phyloP scores from a whole-genome alignment of 768 basidiomycete species.

The Sistotremastrum suecicum region DNA sequence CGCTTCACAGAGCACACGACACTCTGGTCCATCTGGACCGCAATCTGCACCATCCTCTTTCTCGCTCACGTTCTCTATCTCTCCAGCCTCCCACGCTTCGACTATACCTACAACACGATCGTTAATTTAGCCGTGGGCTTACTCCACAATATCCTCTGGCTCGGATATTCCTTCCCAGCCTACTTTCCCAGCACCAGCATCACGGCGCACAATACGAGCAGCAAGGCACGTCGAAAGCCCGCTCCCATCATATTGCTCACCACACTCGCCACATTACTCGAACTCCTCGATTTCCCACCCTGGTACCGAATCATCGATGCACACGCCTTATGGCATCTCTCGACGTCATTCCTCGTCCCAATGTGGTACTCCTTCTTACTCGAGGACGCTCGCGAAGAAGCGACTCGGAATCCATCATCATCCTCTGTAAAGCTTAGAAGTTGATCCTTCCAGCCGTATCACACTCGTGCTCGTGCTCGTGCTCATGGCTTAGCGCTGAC shows the following conservation, averaged over 20 bases:
- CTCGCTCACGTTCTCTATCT: constrained; percentile 70
- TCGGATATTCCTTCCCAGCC: constrained; percentile 48
- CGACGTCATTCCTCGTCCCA: constrained; percentile 61
- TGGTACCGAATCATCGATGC: constrained; percentile 68
- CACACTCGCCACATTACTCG: constrained; percentile 61
- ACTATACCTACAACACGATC: constrained; percentile 86
- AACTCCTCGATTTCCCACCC: constrained; percentile 87
- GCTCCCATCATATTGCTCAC: constrained; percentile 54
- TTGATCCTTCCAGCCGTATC: no score
- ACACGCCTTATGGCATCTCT: constrained; percentile 85
- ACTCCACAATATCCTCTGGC: constrained; percentile 72
- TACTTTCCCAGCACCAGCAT: constrained; percentile 43
- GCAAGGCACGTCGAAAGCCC: constrained; percentile 22
- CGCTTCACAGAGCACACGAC: constrained; percentile 13
- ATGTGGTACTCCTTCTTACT: constrained; percentile 83
- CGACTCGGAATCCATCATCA: no score
- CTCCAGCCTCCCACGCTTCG: constrained; percentile 59
- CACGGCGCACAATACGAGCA: neutral
- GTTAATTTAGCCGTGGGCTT: constrained; percentile 72
- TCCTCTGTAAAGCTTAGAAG: no score
- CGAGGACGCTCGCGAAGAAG: constrained; percentile 53
- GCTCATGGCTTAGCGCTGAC: no score
- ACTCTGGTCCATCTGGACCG: constrained; percentile 26
- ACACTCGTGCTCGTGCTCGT: no score
- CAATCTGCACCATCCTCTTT: constrained; percentile 41